Evolutionary conservation across 1,139 yeast genomes (phyloP), one percentile per base, ranked within the genome.

Genomic region (Yamadazyma songkhlaensis): DNA sequence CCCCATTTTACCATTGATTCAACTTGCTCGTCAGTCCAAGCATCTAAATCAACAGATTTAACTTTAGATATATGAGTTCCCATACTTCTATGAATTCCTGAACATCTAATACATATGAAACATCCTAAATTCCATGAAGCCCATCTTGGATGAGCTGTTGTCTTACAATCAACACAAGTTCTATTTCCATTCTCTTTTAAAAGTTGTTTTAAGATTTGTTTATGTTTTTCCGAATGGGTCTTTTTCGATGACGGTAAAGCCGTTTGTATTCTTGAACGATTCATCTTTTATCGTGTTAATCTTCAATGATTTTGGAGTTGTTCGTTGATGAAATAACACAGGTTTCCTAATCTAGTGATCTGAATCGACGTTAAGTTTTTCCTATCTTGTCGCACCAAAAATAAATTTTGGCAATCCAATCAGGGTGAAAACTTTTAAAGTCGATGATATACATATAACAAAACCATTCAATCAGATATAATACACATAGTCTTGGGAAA

Each of bases 51-150:
- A 33, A 92, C 94, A 5, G 95, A 84, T 57, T 85, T 86, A 33
- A 86, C 95, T 52, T 82, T 72, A 11, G 88, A 80, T 35, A 90
- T 87, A 61, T 92, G 98, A 0, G 97, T 89, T 2, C 98, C 97
- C 84, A 92, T 81, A 40, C 94, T 79, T 57, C 97, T 74, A 59
- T 92, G 98, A 46, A 90, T 84, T 3, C 98, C 98, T 1, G 97
- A 89, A 62, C 98, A 92, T 44, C 77, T 54, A 43, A 92, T 92
- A 61, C 98, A 92, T 32, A 92, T 75, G 54, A 92, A 90, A 43
- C 95, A 79, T 23, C 98, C 98, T 42, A 92, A 62, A 50, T 83
- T 88, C 97, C 97, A 92, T 15, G 95, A 83, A 9, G 97, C 96
- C 98, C 98, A 92, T 39, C 98, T 72, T 11, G 98, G 98, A 60